phyloP scores from a whole-genome alignment of 225 moss, liverwort and hornwort genomes.

The Takakia lepidozioides region DNA sequence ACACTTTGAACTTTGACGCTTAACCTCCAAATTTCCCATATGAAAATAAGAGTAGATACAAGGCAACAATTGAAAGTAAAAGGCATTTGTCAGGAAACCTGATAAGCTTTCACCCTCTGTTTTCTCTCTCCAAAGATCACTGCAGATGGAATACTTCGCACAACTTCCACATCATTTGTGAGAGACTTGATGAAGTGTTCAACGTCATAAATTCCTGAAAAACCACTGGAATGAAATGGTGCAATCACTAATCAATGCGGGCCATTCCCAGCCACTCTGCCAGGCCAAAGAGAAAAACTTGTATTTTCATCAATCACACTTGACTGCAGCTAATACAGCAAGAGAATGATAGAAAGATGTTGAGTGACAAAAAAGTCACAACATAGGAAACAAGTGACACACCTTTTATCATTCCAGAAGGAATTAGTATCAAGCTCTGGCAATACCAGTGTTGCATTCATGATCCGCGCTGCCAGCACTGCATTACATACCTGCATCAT shows the following conservation, averaged over 20 bases:
- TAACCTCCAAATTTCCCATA: too few species aligned
- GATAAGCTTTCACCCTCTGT: constrained; percentile 59
- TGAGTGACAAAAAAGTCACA: too few species aligned
- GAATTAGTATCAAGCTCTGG: constrained; percentile 27
- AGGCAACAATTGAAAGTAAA: neutral
- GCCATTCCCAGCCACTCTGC: neutral
- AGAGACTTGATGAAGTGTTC: constrained; percentile 77
- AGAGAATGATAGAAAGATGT: constrained; percentile 14
- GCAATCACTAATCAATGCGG: constrained; percentile 27
- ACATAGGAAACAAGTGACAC: constrained; percentile 1
- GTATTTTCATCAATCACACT: too few species aligned
- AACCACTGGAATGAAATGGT: constrained; percentile 63
- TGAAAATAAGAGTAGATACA: neutral
- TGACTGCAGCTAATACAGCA: too few species aligned
- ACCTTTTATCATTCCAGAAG: constrained; percentile 31
- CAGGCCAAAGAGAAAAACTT: too few species aligned
- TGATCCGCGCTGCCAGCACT: constrained; percentile 40
- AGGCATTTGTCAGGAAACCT: constrained; percentile 39
- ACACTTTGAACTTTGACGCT: too few species aligned
- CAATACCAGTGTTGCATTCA: constrained; percentile 48
- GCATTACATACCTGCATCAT: constrained; percentile 40
- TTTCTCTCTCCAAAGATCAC: constrained; percentile 38
- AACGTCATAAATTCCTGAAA: constrained; percentile 90
- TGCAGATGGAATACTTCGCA: constrained; percentile 54
- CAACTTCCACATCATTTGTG: constrained; percentile 65